Evolutionary conservation across 345 rosid species (phyloP).

Genomic region (Gossypioides kirkii): DNA sequence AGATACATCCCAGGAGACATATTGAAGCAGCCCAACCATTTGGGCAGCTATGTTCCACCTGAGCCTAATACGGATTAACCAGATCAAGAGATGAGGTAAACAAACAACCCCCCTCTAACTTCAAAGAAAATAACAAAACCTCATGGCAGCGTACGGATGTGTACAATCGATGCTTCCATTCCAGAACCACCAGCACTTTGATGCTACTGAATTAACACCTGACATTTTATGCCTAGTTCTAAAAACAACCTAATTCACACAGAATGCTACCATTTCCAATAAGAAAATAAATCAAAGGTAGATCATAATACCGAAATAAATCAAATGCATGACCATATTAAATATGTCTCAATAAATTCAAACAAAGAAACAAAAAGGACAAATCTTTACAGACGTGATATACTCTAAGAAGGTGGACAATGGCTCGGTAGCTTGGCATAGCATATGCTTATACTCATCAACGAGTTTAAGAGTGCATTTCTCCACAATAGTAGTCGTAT

Average conservation of each 20-base stretch:
- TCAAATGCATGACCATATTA: not conserved
- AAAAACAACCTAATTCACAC: not conserved
- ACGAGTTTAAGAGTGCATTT: constrained; percentile 95
- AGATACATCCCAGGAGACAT: not conserved
- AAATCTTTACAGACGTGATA: constrained; percentile 55
- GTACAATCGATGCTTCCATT: not conserved
- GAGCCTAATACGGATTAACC: not conserved
- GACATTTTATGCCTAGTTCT: not conserved
- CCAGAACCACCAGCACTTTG: not conserved
- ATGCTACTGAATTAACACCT: not conserved
- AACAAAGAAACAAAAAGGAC: constrained; percentile 6
- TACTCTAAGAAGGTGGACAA: constrained; percentile 92
- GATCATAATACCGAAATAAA: not conserved
- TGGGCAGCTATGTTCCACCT: not conserved
- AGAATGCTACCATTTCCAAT: not conserved
- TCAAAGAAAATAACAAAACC: not conserved
- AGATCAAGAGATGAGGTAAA: not conserved
- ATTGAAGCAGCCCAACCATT: not conserved
- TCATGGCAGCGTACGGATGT: not conserved
- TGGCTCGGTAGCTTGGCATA: constrained; percentile 95
- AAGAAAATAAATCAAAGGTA: not conserved
- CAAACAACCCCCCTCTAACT: not conserved
- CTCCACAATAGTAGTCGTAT: constrained; percentile 96
- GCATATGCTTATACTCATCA: constrained; percentile 95
- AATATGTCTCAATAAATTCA: not conserved